A percentile compares a stretch with the other conserved stretches of the same genome.
Evolutionary conservation across 2,329 filamentous ascomycete genomes (phyloP).

Genomic region (Ophioceras dolichostomum): DNA sequence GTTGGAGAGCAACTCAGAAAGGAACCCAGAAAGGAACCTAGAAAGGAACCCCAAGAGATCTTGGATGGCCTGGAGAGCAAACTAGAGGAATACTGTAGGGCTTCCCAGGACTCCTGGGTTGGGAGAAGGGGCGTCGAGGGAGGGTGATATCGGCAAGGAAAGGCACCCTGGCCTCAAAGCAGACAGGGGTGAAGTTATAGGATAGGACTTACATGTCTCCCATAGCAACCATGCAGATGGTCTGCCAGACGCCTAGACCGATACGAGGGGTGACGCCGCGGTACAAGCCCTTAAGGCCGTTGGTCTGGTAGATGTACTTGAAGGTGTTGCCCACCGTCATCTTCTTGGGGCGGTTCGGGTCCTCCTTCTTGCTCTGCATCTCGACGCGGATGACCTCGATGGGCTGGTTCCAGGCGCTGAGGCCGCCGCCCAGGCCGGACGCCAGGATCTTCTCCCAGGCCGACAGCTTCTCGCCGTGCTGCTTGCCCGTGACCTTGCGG

Average conservation of each 20-base stretch:
- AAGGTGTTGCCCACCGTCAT: constrained; percentile 85
- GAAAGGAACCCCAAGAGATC: too few species aligned
- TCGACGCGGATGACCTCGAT: constrained; percentile 99
- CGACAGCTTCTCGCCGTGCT: constrained; percentile 63
- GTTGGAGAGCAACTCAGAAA: neutral
- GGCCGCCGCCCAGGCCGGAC: constrained; percentile 76
- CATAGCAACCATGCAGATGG: constrained; percentile 98
- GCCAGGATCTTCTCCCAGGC: constrained; percentile 82
- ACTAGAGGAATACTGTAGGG: neutral
- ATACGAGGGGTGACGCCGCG: constrained; percentile 90
- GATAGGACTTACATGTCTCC: constrained; percentile 92
- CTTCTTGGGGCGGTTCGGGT: constrained; percentile 97
- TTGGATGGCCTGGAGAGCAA: too few species aligned
- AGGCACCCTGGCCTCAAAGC: too few species aligned
- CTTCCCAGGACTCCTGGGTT: too few species aligned
- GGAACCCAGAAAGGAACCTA: too few species aligned
- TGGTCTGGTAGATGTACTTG: constrained; percentile 80
- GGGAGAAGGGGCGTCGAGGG: too few species aligned
- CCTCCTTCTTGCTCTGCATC: constrained; percentile 98
- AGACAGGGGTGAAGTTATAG: constrained; percentile 8
- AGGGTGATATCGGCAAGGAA: too few species aligned
- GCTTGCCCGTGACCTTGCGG: constrained; percentile 65
- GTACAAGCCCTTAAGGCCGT: constrained; percentile 87
- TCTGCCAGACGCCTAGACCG: constrained; percentile 96
- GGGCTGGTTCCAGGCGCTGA: constrained; percentile 97